These are phyloP conservation scores for Aureoboletus auriporus DNA, from an alignment of 768 basidiomycete species.

Conservation along the genomic window DNA sequence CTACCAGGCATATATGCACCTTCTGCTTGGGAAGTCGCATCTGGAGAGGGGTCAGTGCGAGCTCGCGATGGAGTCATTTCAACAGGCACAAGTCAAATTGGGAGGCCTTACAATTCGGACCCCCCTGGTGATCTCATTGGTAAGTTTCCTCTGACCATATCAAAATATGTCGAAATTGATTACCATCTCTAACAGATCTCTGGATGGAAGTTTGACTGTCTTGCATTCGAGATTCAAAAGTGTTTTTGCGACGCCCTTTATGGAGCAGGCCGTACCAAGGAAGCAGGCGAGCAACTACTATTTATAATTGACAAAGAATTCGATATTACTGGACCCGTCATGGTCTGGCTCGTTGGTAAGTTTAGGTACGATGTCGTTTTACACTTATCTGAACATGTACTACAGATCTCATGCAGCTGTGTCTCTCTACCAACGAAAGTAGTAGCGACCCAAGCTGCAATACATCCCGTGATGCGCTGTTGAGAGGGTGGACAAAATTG, in stretches of 20 bases:
- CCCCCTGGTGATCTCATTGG: not conserved
- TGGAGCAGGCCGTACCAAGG: not conserved
- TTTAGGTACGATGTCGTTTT: not conserved
- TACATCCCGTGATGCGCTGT: not conserved
- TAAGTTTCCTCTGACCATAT: not conserved
- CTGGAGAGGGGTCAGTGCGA: not conserved
- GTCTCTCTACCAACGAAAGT: not conserved
- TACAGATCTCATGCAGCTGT: not conserved
- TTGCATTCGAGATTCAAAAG: not conserved
- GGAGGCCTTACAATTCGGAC: not conserved
- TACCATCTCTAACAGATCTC: not conserved
- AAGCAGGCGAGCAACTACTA: not conserved
- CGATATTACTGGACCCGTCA: not conserved
- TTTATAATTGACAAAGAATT: too few relatives aligned
- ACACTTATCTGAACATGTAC: not conserved
- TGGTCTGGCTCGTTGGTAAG: not conserved
- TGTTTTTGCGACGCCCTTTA: constrained; percentile 6
- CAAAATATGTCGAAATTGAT: too few relatives aligned
- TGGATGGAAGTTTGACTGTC: constrained; percentile 6
- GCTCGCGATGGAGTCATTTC: not conserved
- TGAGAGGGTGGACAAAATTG: not conserved
- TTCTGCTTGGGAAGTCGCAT: not conserved
- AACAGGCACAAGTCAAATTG: not conserved
- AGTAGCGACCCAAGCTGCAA: not conserved
- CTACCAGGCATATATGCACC: constrained; percentile 6